Percentiles rank a stretch among this genome's conserved stretches.
Evolutionary conservation across 2,329 filamentous ascomycete genomes (phyloP).

Genomic region (Lachnellula suecica): DNA sequence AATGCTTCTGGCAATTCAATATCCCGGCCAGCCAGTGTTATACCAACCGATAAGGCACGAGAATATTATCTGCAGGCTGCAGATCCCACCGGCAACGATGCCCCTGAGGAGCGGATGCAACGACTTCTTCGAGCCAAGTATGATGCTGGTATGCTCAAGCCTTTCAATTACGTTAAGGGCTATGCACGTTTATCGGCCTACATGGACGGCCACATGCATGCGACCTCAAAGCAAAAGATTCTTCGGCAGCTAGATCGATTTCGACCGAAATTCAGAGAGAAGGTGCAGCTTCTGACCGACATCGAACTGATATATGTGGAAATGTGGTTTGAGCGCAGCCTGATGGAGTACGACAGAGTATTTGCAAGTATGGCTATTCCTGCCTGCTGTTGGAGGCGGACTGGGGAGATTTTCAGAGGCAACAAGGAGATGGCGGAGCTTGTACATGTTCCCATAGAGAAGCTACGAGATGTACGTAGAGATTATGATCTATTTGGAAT

Average conservation of each 20-base stretch:
- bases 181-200: slow-evolving; percentile 88
- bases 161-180: slow-evolving; percentile 98
- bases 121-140: slow-evolving; percentile 93
- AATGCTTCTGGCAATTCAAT: slow-evolving; percentile 53
- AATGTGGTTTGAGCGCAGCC: slow-evolving; percentile 97
- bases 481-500: slow-evolving; percentile 1
- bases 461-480: slow-evolving; percentile 77
- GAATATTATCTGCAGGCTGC: slow-evolving; percentile 98
- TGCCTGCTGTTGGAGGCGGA: slow-evolving; percentile 94
- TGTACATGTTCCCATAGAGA: slow-evolving; percentile 88
- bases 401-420: slow-evolving; percentile 93
- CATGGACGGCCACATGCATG: slow-evolving; percentile 84
- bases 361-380: slow-evolving; percentile 99
- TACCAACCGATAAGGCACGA: slow-evolving; percentile 61
- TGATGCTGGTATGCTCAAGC: slow-evolving; percentile 89
- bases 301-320: slow-evolving; percentile 93
- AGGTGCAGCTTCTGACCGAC: slow-evolving; percentile 88
- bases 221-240: slow-evolving; percentile 84
- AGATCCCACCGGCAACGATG: slow-evolving; percentile 83
- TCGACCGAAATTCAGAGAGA: slow-evolving; percentile 91
- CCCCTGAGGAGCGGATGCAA: slow-evolving; percentile 92
- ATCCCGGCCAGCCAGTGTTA: slow-evolving; percentile 58
- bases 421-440: slow-evolving; percentile 99
- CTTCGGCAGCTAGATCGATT: slow-evolving; percentile 89
- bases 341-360: slow-evolving; percentile 98